Evolutionary conservation across 306 rosid species (phyloP).

Genomic region (Chamaecrista fasciculata): DNA sequence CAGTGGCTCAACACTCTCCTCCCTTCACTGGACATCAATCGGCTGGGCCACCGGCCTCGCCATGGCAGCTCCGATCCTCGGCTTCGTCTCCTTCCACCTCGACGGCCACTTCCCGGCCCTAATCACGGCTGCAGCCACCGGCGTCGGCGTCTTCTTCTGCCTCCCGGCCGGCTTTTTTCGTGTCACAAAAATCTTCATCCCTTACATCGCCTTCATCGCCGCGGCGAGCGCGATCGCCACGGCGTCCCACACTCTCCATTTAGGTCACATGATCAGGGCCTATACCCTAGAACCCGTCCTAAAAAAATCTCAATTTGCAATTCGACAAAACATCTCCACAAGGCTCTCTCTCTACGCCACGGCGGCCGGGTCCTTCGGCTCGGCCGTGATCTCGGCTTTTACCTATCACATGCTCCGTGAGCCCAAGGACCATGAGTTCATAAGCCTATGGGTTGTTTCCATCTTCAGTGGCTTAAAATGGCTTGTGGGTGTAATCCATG

Average conservation of each 20-base stretch:
- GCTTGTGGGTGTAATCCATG: constrained; percentile 64
- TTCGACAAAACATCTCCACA: constrained; percentile 35
- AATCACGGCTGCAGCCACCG: constrained; percentile 48
- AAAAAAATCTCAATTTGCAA: constrained; percentile 17
- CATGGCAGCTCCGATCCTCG: constrained; percentile 56
- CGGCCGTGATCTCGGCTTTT: constrained; percentile 54
- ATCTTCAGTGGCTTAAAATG: constrained; percentile 75
- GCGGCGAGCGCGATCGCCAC: constrained; percentile 46
- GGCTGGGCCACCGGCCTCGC: constrained; percentile 69
- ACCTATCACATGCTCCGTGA: constrained; percentile 68
- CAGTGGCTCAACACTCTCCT: constrained; percentile 32
- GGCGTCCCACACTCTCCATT: constrained; percentile 68
- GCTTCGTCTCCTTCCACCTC: constrained; percentile 48
- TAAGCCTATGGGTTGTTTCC: constrained; percentile 72
- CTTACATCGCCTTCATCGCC: constrained; percentile 54
- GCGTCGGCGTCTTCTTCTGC: constrained; percentile 64
- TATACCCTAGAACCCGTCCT: constrained; percentile 25
- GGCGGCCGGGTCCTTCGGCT: constrained; percentile 45
- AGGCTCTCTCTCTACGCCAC: constrained; percentile 57
- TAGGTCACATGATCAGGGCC: constrained; percentile 54
- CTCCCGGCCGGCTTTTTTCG: constrained; percentile 66
- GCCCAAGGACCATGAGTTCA: constrained; percentile 24
- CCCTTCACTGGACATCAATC: constrained; percentile 76
- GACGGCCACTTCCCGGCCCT: constrained; percentile 43
- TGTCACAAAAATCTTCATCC: constrained; percentile 57